These are phyloP conservation scores for Panicum virgatum DNA, from an alignment of 202 grass and related monocot species.

Conservation along the genomic window DNA sequence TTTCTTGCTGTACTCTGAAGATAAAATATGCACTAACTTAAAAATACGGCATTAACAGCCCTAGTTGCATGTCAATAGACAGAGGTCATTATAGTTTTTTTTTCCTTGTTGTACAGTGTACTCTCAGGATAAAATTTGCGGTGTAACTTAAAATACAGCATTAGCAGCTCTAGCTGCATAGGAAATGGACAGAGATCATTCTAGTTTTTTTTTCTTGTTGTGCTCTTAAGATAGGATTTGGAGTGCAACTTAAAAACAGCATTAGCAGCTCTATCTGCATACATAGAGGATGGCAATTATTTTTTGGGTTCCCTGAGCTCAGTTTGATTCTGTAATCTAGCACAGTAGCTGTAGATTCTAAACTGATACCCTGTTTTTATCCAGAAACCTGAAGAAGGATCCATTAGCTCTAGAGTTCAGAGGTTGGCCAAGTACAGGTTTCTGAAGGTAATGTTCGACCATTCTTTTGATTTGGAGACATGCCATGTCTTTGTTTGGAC, in stretches of 20 bases:
- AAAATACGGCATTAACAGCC: neutral
- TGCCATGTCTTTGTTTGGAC: neutral
- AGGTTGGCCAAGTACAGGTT: slow-evolving; percentile 94
- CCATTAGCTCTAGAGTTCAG: slow-evolving; percentile 96
- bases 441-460: slow-evolving; percentile 68
- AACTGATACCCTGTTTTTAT: slow-evolving; percentile 20
- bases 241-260: neutral
- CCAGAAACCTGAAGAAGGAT: slow-evolving; percentile 99
- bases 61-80: neutral
- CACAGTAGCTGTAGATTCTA: neutral
- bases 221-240: neutral
- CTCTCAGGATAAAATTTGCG: neutral
- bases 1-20: neutral
- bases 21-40: neutral
- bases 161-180: neutral
- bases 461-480: neutral
- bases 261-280: neutral
- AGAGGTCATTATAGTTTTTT: neutral
- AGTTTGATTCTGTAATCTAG: neutral
- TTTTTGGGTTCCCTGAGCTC: neutral
- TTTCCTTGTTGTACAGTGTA: neutral
- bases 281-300: neutral
- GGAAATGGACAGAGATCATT: no score
- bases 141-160: neutral
- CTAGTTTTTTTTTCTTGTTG: no score